Base-by-base conservation (phyloP, 257 asterid species). In the Jacaranda mimosifolia region DNA sequence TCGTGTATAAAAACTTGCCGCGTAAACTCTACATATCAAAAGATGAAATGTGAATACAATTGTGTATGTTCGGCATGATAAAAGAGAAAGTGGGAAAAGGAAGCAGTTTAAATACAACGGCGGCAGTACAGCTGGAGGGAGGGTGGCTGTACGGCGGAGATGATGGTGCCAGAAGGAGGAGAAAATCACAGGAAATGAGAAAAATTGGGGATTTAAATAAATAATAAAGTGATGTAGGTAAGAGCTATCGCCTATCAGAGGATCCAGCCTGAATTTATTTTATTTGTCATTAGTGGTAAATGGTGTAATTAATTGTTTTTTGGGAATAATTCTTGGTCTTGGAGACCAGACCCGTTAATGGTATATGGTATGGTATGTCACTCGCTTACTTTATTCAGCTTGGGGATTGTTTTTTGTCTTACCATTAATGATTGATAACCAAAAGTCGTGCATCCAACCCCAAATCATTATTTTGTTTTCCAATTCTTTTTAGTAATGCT, bases 141-240 rank as follows among this genome's bases (percentile, higher is more conserved):
- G 60, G 79, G 82, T 6, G 79, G 72, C 10, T 3, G 81, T 38
- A 67, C 72, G 76, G 72, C 70, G 76, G 76, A 11, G 67, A 26
- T 21, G 78, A 52, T 69, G 57, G 75, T 73, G 70, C 39, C 21
- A 15, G 72, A 11, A 18, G 73, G 65, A 56, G 76, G 73, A 56
- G 70, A 72, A 74, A 78, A 69, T 15, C 67, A 52, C 21, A 45
- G 52, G 38, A 53, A 62, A 42, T 10, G 38, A 17, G n/a, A 43
- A 43, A 38, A 46, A 51, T 19, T 11, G n/a, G 4, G 15, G 38
- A 81, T 77, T 26, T 26, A 26, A 26, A 26, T 26, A 26, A 26
- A 26, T 26, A 26, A 26, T 26, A 26, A 26, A 26, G 42, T 32
- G 65, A 32, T 6, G 21, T 7, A 21, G 35, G 12, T 19, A 13